Evolutionary conservation across 1,284 basidiomycete genomes (phyloP), one percentile per base, ranked within the genome.

Genomic region (Porogramme epimiltina): DNA sequence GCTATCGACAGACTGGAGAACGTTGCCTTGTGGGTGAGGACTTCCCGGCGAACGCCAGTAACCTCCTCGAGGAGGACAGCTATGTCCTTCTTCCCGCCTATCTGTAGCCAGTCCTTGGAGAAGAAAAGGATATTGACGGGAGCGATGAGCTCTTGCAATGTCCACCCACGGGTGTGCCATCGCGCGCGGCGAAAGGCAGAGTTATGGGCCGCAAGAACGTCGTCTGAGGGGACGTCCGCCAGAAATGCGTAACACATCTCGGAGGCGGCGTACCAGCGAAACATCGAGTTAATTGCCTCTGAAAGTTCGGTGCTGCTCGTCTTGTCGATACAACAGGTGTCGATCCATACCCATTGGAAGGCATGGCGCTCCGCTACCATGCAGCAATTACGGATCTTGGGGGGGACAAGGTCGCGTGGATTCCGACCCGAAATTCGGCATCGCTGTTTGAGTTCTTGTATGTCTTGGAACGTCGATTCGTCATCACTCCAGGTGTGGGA

Each of bases 141-240:
- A 6, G 47, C 47, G 20, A 48, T 31, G 28, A 48, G 47, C 41
- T 49, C 47, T 39, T 49, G 47, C 9, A 45, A 34, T 6, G 44
- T 45, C 43, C 43, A 45, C 9, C 43, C 28, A 13, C 43, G 43
- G 20, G 9, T 24, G 31, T 42, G 40, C 47, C 47, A 49, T 16
- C 31, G 10, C 16, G 37, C 33, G 10, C 11, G 3, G 3, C 23
- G 24, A 34, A 49, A 49, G 2, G 20, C 2, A 3, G 47, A 34
- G 3, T 15, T 22, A 2, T 34, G 6, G 18, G n/a, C n/a, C 6
- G 10, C 3, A 3, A 36, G 26, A 10, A 13, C 23, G 10, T 18
- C 28, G 9, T 19, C 16, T 5, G 37, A 31, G 4, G 31, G 41
- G 2, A 49, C 47, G 15, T 48, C 47, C 28, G 18, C 39, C 9